A percentile compares a stretch with the other conserved stretches of the same genome.
These are phyloP conservation scores for Eucalyptus pauciflora DNA, from an alignment of 345 rosid species.

Conservation along the genomic window DNA sequence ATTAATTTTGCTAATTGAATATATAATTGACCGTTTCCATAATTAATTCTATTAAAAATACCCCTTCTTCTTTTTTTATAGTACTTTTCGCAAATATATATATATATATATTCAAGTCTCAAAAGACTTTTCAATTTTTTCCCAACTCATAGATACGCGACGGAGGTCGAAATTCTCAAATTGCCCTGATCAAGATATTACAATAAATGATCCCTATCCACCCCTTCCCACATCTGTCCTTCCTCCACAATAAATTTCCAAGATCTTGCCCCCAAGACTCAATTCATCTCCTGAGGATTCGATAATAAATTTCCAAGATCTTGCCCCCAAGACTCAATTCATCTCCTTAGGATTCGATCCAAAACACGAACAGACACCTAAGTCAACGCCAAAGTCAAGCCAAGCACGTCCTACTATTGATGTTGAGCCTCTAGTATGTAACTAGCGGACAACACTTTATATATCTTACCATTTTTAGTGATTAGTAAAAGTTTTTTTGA, in stretches of 20 bases:
- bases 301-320: neutral
- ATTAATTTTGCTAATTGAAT: neutral
- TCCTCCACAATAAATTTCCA: neutral
- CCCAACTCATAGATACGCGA: neutral
- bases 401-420: too few species aligned
- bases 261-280: too few species aligned
- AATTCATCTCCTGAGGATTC: too few species aligned
- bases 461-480: too few species aligned
- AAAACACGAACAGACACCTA: neutral
- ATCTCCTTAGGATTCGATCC: too few species aligned
- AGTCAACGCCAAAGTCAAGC: neutral
- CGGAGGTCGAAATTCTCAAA: neutral
- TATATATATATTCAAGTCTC: neutral
- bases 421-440: too few species aligned
- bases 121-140: neutral
- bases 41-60: too few species aligned
- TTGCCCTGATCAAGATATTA: neutral
- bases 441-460: fast-evolving
- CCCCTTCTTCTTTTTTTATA: neutral
- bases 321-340: too few species aligned
- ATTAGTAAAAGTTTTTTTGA: too few species aligned
- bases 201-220: neutral
- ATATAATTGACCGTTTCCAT: neutral
- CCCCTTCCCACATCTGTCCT: neutral
- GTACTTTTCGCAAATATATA: too few species aligned